Evolutionary conservation across 306 rosid genomes (phyloP).

Genomic region (Mucuna pruriens): DNA sequence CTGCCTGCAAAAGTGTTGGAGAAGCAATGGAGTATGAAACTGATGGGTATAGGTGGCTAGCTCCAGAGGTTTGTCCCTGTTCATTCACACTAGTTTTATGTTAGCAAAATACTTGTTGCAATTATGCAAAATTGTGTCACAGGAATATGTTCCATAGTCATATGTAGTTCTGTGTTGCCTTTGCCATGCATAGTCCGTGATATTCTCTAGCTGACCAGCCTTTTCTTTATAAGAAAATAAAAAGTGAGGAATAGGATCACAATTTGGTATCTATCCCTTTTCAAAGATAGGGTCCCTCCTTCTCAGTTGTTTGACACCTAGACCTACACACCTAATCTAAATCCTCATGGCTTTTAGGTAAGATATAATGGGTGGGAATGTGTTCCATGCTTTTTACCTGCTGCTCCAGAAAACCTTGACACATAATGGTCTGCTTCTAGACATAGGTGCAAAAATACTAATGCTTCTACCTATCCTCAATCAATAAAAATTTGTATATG

Average conservation of each 20-base stretch:
- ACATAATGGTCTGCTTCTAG: not conserved
- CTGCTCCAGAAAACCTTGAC: slow-evolving; percentile 2
- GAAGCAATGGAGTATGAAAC: slow-evolving; percentile 94
- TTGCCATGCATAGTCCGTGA: slow-evolving; percentile 26
- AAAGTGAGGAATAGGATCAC: not conserved
- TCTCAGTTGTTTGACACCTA: slow-evolving; percentile 18
- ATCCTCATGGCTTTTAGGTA: slow-evolving; percentile 33
- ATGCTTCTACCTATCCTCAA: slow-evolving; percentile 5
- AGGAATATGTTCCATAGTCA: slow-evolving; percentile 25
- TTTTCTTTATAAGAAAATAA: slow-evolving; percentile 6
- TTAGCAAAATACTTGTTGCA: slow-evolving; percentile 34
- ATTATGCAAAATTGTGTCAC: slow-evolving; percentile 1
- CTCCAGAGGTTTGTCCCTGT: slow-evolving; percentile 85
- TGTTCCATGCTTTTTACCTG: slow-evolving; percentile 18
- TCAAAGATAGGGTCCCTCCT: slow-evolving; percentile 21
- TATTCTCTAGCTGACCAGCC: slow-evolving; percentile 25
- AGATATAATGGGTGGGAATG: not conserved
- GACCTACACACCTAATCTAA: slow-evolving; percentile 12
- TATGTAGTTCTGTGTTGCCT: slow-evolving; percentile 19
- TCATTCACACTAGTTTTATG: slow-evolving; percentile 39
- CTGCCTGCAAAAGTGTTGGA: slow-evolving; percentile 82
- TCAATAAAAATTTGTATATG: not conserved
- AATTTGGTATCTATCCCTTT: slow-evolving; percentile 22
- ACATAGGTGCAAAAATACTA: slow-evolving; percentile 9
- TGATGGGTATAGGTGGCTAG: slow-evolving; percentile 96